Evolutionary conservation across 805 yeast species (phyloP), one percentile per base, ranked within the genome.

Genomic region (Dipodascus geniculatus): DNA sequence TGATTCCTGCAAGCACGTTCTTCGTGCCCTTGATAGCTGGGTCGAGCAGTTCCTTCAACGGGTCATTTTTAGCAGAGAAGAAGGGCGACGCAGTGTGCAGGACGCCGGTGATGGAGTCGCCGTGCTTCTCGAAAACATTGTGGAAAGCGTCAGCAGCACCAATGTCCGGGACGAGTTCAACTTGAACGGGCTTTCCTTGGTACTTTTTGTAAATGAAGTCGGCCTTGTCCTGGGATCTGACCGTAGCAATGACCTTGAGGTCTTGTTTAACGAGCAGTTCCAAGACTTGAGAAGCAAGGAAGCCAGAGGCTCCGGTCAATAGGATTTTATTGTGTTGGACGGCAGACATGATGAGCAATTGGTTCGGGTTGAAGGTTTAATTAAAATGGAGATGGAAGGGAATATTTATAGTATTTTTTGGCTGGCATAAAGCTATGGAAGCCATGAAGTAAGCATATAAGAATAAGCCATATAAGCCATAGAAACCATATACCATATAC

Each of bases 21-120:
- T 63, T 60, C 23, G 78, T 73, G 22, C 79, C 79, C 17, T 69
- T 60, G 38, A 76, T 63, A 2, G 80, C 78, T 1, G 80, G 79
- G 14, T 52, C 59, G 48, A 74, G 63, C 51, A 73, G 64, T 9
- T 71, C 74, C 54, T 69, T 68, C 52, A 69, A 72, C n/a, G 64
- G 55, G 55, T 73, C 69, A 3, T 63, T 63, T 24, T 54, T 53
- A 8, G 53, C 31, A 24, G 60, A 59, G 48, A 55, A 62, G n/a
- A 60, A 53, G 51, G 67, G 66, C 33, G 66, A 62, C n/a, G 76
- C 76, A 23, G 74, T 70, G 60, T 72, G 76, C 19, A 71, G 51
- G 48, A 73, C 69, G 48, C 57, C 61, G 17, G 62, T 65, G 51
- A 71, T 61, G 22, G 66, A 69, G 22, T 65, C 57, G 49, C 31